A percentile compares a stretch with the other conserved stretches of the same genome.
Conservation (phyloP, 345 rosid species). For the Excoecaria agallocha region DNA sequence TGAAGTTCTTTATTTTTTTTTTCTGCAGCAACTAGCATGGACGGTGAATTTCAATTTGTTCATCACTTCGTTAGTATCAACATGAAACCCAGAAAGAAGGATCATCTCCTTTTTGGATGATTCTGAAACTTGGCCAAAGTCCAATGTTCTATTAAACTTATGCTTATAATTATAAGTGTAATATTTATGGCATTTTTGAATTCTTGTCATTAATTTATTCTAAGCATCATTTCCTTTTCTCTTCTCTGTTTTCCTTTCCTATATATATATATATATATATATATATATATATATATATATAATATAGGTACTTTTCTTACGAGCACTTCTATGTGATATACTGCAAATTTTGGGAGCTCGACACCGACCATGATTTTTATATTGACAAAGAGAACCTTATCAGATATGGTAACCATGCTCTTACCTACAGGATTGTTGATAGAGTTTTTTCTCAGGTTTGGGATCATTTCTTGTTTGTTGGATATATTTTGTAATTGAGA, state of each 20-base stretch:
- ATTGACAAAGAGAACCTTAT: constrained; percentile 98
- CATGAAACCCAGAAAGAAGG: background rate
- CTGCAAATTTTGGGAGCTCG: constrained; percentile 99
- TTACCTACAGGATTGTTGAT: constrained; percentile 91
- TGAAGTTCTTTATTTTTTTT: background rate
- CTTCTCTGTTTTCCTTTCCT: too few relatives aligned
- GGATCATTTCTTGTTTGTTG: constrained; percentile 12
- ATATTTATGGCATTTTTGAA: background rate
- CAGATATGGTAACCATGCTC: constrained; percentile 95
- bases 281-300: too few relatives aligned
- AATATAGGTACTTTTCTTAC: constrained; percentile 93
- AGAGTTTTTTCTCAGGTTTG: constrained; percentile 89
- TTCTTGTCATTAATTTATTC: background rate
- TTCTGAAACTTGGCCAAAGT: background rate
- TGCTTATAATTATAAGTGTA: background rate
- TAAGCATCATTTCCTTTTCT: background rate
- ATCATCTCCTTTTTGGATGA: too few relatives aligned
- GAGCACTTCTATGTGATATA: constrained; percentile 96
- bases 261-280: too few relatives aligned
- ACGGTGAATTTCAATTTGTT: background rate
- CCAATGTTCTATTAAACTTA: background rate
- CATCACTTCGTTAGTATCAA: background rate
- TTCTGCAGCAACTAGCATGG: background rate
- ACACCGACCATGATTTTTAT: constrained; percentile 91
- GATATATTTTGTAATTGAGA: background rate